Evolutionary conservation across 805 yeast genomes (phyloP), one percentile per base, ranked within the genome.

Genomic region (Cyberlindnera japonica): DNA sequence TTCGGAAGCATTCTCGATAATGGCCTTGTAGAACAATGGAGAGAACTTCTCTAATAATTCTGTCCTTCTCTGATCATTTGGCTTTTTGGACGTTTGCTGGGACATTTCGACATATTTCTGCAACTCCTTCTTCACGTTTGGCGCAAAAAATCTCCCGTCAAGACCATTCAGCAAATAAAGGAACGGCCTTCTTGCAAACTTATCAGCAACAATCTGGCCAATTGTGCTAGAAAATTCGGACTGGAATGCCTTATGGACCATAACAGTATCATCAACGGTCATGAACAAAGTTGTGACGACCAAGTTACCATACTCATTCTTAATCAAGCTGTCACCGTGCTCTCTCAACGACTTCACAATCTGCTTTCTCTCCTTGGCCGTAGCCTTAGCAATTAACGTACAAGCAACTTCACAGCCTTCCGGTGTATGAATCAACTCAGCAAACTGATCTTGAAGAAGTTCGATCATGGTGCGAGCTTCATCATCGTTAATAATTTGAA

Each of bases 351-450:
- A 60, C 64, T 75, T 85, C 47, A 90, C 69, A 41, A 91, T 77
- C 36, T 61, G 59, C 65, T 90, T 91, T 70, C 96, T 82, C 66
- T 91, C 96, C 67, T 91, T 91, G 19, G 98, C 97, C 49, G 71
- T 83, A 24, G 96, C 91, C 41, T 74, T 72, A 1, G 96, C 86
- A 44, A 91, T 72, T 47, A 86, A 71, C 22, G 80, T 74, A 54
- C 85, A 79, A 1, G 96, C 96, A 44, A 89, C 97, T 54, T 87
- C 95, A 35, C 91, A 69, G 51, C 99, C 99, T 62, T 90, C 97
- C 40, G 81, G 82, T 0, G 99, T 91, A 62, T 91, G 99, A 23
- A 90, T 96, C 61, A 91, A 73, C 66, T 91, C 97, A 15, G 96
- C 95, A 61, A 88, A 73, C 61, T 89, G 96, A 57, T 90, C 97